Evolutionary conservation across 1,284 basidiomycete genomes (phyloP).

Genomic region (Amylostereum areolatum): DNA sequence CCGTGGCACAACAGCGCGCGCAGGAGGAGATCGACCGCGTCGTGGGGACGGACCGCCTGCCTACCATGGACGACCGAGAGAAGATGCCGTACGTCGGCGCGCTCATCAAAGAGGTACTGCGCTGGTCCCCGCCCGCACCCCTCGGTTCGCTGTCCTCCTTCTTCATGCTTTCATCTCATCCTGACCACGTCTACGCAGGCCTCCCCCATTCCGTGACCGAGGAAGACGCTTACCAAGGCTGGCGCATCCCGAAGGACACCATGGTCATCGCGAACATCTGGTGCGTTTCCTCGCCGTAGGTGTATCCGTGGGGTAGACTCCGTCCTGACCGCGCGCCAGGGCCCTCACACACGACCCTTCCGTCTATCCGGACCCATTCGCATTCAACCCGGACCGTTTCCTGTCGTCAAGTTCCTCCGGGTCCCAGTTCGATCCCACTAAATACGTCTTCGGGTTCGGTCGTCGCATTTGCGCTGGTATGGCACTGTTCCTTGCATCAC

Average conservation of each 20-base stretch:
- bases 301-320: too few relatives aligned
- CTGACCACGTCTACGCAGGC: not conserved
- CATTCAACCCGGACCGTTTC: slow-evolving; percentile 44
- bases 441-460: slow-evolving; percentile 2
- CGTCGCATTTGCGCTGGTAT: not conserved
- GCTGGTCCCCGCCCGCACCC: not conserved
- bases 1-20: slow-evolving; percentile 40
- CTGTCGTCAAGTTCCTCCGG: slow-evolving; percentile 17
- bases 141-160: not conserved
- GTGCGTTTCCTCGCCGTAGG: slow-evolving; percentile 3
- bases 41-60: slow-evolving; percentile 42
- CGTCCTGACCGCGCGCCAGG: slow-evolving; percentile 25
- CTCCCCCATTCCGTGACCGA: not conserved
- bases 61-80: slow-evolving; percentile 36
- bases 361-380: slow-evolving; percentile 36
- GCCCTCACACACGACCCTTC: slow-evolving; percentile 40
- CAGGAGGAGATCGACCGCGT: slow-evolving; percentile 52
- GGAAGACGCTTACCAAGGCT: not conserved
- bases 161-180: not conserved
- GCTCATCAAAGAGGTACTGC: slow-evolving; percentile 20
- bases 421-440: not conserved
- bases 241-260: slow-evolving; percentile 3
- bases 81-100: slow-evolving; percentile 46
- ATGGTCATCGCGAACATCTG: slow-evolving; percentile 37
- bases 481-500: not conserved